Percentiles rank a stretch among this genome's conserved stretches.
Evolutionary conservation across 1,284 basidiomycete species (phyloP).

Genomic region (Cryptococcus amylolentus): DNA sequence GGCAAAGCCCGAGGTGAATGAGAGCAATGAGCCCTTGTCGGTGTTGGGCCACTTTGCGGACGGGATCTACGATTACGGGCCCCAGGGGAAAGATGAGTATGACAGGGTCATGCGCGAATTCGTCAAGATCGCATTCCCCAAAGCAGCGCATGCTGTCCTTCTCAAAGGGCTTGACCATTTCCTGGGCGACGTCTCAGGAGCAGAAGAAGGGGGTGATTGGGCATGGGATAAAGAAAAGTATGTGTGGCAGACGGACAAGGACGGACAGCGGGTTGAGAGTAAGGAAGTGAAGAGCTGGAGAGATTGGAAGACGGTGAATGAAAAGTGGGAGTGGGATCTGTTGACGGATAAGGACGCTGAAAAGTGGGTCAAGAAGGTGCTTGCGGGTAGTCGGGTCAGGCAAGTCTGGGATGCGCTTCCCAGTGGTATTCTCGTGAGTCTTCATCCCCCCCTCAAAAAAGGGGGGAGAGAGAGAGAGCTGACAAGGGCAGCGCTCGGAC

Average conservation of each 20-base stretch:
- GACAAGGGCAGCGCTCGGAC: constrained; percentile 12
- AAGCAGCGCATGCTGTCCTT: constrained; percentile 5
- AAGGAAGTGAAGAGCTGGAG: constrained; percentile 35
- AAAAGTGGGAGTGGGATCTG: constrained; percentile 44
- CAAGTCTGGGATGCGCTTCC: constrained; percentile 42
- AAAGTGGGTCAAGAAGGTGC: constrained; percentile 21
- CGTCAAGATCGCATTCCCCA: constrained; percentile 22
- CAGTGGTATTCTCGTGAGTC: constrained; percentile 43
- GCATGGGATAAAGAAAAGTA: constrained; percentile 26
- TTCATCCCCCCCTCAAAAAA: too few species aligned
- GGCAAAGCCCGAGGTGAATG: constrained; percentile 11
- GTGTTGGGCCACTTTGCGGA: constrained; percentile 36
- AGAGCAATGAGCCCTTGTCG: constrained; percentile 19
- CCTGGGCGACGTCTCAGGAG: constrained; percentile 1
- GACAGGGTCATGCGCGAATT: constrained; percentile 25
- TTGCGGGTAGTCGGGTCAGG: constrained; percentile 27
- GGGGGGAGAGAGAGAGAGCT: not conserved
- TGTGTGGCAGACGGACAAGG: constrained; percentile 49
- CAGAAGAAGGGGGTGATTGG: constrained; percentile 2
- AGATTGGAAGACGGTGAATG: constrained; percentile 21
- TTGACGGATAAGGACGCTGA: constrained; percentile 37
- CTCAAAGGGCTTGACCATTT: constrained; percentile 18
- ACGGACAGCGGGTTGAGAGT: constrained; percentile 10
- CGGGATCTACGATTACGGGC: constrained; percentile 32
- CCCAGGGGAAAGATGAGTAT: constrained; percentile 16